Evolutionary conservation across 495 filamentous ascomycete genomes (phyloP), one percentile per base, ranked within the genome.

Genomic region (Astrothelium subdiscretum): DNA sequence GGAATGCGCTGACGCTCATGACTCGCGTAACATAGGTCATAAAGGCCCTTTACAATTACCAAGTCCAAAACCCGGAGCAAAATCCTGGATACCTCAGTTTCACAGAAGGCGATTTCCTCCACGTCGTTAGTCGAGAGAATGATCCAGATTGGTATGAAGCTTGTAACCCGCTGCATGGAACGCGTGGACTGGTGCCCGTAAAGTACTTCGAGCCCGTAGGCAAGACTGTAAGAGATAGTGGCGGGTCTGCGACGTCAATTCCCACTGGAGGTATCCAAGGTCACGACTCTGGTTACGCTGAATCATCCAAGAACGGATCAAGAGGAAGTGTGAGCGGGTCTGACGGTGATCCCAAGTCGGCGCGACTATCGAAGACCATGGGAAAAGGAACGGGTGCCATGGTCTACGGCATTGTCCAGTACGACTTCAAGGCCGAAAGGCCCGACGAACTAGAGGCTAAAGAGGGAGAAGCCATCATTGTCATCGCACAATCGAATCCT

Each of bases 401-500:
- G 85, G 90, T 98, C 11, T 98, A 97, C 68, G 94, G 94, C 32
- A 83, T 97, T 44, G 95, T 98, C 61, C 86, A 92, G 78, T 98
- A 97, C 70, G 95, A 98, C 73, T 98, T 98, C 75, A 82, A 89
- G 62, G 95, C 94, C 0, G 95, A 98, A 73, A 81, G 95, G 59
- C 89, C 92, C 1, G 95, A 97, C 67, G 94, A 98, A 74, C 74
- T 98, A 65, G 92, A 97, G 65, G 95, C 95, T 29, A 95, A 94
- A 73, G 85, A 87, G 54, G 95, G 94, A 61, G 94, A 98, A 73
- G 88, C 90, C 38, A 97, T 98, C 69, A 96, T 98, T 62, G 91
- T 97, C 31, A 97, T 97, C 71, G 94, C 94, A 42, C 94, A 97
- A 74, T 97, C 94, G n/a, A 97, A 97, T 68, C 91, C 92, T 38